Base-by-base conservation (phyloP, 257 asterid species). In the Cordia subcordata region DNA sequence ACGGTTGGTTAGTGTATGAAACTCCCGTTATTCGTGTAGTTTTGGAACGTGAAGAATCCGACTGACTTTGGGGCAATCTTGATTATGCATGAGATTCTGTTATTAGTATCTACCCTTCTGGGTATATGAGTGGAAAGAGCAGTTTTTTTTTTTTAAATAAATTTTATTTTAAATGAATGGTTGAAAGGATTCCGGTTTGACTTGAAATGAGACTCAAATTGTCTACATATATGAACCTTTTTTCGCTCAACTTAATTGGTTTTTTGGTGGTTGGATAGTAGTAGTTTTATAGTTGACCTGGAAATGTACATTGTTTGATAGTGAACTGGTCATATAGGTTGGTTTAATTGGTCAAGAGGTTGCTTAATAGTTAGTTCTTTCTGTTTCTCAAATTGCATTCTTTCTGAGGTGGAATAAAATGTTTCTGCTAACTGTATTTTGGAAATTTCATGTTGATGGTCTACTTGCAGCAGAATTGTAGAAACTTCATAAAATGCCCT, bases 291-390 rank as follows among this genome's bases (percentile, higher is more conserved):
- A 42, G 10, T 10, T 3, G 47, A 42, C 47, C 15, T 42, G 15
- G 12, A 10, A 11, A 42, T 27, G 58, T 49, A 20, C 49, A 47
- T 61, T 42, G 8, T 49, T 60, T 61, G 58, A 32, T 61, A 4
- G 0, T 18, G 33, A 49, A 49, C 66, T 61, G 66, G 35, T 49
- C 13, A 42, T 42, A 42, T 42, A 42, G 47, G 47, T 10, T 42
- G 15, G 14, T 42, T 42, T 42, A 42, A 14, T 10, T 3, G 47
- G 1, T 42, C 47, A 11, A 42, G 10, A 42, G 15, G 47, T 11
- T 42, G 47, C 47, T 42, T 3, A 42, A 42, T 42, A 42, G 8
- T 8, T 42, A 3, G 10, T 14, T 10, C 47, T 42, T 42, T 42
- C 10, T 8, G 3, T 42, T 42, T 42, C 10, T 42, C 15, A 11